Evolutionary conservation across 2,329 filamentous ascomycete species (phyloP).

Genomic region (Penicillium crustosum): DNA sequence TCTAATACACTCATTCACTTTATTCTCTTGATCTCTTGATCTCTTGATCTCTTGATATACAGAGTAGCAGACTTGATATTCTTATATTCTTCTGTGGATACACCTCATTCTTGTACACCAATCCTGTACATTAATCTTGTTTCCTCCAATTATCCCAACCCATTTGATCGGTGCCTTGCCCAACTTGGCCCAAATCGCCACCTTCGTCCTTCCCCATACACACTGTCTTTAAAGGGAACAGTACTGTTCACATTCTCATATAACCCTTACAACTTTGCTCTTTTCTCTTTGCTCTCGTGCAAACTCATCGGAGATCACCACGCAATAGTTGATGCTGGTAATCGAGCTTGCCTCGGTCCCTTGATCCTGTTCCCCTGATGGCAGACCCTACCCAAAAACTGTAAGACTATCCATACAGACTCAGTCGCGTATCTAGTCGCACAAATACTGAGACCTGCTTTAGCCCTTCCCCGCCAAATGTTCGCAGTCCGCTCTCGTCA

Average conservation of each 20-base stretch:
- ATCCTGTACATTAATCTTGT: constrained; percentile 22
- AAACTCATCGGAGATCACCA: background rate
- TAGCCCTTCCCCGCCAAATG: constrained; percentile 21
- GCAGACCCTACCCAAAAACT: constrained; percentile 28
- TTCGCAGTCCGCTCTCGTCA: constrained; percentile 31
- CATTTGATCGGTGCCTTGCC: constrained; percentile 24
- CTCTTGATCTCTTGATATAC: background rate
- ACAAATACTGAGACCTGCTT: constrained; percentile 16
- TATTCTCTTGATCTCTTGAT: background rate
- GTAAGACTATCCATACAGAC: constrained; percentile 20
- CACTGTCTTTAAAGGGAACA: background rate
- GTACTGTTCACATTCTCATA: background rate
- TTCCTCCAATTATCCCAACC: constrained; percentile 12
- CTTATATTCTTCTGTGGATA: constrained; percentile 4
- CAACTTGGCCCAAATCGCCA: constrained; percentile 18
- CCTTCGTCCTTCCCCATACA: constrained; percentile 11
- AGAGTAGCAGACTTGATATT: background rate
- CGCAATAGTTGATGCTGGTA: constrained; percentile 20
- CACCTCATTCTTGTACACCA: constrained; percentile 21
- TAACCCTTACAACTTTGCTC: no score
- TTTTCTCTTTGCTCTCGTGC: background rate
- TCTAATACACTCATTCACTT: background rate
- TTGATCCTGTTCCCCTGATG: constrained; percentile 21
- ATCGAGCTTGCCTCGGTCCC: constrained; percentile 3
- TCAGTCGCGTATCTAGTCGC: constrained; percentile 1